Percentiles rank a stretch among this genome's conserved stretches.
Evolutionary conservation across 108 stramenopile genomes (phyloP).

Genomic region (Cyclotella cryptica): DNA sequence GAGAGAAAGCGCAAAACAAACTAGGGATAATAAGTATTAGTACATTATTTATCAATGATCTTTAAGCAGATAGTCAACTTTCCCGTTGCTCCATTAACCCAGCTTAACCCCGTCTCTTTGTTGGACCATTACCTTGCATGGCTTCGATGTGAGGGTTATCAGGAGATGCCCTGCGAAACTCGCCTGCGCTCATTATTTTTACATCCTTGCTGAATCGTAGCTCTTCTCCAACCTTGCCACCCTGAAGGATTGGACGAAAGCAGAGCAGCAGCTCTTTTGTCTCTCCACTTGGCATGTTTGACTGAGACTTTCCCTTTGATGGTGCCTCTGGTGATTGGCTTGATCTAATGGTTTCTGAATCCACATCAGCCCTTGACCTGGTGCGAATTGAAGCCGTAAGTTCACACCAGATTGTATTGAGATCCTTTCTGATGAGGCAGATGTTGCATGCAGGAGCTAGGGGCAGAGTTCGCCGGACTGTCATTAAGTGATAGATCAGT

Average conservation of each 20-base stretch:
- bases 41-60: no score
- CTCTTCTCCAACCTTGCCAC: background rate
- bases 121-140: no score
- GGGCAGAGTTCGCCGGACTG: slow-evolving; percentile 58
- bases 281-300: background rate
- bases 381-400: slow-evolving; percentile 80
- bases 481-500: background rate
- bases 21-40: no score
- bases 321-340: no score
- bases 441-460: slow-evolving; percentile 79
- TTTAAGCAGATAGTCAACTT: no score
- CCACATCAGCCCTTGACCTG: background rate
- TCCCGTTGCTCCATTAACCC: no score
- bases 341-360: background rate
- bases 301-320: background rate
- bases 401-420: slow-evolving; percentile 89
- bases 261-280: background rate
- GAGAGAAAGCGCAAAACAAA: no score
- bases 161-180: no score
- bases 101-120: no score
- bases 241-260: background rate
- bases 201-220: background rate
- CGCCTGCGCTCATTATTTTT: slow-evolving; percentile 1
- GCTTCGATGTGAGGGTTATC: no score
- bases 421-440: slow-evolving; percentile 76